Conservation (phyloP, 2,329 filamentous ascomycete genomes). For the Aspergillus hiratsukae region DNA sequence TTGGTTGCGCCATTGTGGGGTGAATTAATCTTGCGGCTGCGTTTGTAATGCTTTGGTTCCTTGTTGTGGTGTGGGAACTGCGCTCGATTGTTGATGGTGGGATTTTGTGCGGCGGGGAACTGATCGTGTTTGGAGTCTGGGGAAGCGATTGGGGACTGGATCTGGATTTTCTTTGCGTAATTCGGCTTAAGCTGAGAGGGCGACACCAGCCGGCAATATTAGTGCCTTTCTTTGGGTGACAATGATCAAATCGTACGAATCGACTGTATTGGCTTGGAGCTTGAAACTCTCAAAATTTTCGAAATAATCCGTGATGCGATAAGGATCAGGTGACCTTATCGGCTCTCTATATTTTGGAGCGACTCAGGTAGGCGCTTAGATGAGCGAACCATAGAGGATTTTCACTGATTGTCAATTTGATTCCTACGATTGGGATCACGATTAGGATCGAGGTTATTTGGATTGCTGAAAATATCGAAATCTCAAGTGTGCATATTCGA, state of each 20-base stretch:
- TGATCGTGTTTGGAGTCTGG: background rate
- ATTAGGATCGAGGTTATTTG: background rate
- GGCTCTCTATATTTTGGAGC: background rate
- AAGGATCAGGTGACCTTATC: background rate
- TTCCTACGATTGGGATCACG: background rate
- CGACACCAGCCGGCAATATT: background rate
- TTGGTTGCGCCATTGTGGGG: constrained; percentile 17
- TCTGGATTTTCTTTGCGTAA: background rate
- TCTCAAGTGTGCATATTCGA: background rate
- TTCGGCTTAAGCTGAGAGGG: background rate
- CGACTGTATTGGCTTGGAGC: background rate
- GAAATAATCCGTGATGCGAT: background rate
- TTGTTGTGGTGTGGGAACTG: background rate
- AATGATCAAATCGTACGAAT: background rate
- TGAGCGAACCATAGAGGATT: background rate
- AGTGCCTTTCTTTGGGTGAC: background rate
- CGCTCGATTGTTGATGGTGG: background rate
- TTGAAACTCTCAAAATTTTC: background rate
- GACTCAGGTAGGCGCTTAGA: background rate
- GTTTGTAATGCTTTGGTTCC: background rate
- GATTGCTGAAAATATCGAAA: background rate
- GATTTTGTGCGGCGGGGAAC: background rate
- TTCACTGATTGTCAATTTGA: background rate
- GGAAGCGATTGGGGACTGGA: too few relatives aligned
- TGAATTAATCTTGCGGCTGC: constrained; percentile 1